phyloP scores from a whole-genome alignment of 169 alveolate genomes.

The Miamiensis avidus region DNA sequence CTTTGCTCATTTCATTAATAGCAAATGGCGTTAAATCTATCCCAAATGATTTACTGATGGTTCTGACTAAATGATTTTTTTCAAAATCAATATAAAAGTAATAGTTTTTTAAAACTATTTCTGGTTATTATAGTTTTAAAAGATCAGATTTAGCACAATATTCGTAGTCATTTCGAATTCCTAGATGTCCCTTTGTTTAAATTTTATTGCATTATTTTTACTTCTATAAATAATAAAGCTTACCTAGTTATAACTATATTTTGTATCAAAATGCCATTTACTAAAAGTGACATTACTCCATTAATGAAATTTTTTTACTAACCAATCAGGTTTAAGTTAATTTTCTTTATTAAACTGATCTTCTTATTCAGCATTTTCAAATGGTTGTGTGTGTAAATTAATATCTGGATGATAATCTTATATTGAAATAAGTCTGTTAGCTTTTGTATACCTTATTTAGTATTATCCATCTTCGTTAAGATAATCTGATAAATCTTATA shows the following conservation, averaged over 20 bases:
- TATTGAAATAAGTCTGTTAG: too few relatives aligned
- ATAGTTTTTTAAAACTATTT: neutral
- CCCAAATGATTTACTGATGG: neutral
- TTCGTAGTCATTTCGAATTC: neutral
- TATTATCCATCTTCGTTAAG: neutral
- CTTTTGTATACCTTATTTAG: too few relatives aligned
- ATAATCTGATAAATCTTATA: neutral
- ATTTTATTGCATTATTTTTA: too few relatives aligned
- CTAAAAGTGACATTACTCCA: neutral
- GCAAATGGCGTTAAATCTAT: conserved; percentile 1
- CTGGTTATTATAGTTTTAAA: neutral
- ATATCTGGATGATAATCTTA: neutral
- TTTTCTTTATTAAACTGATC: neutral
- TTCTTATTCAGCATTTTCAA: neutral
- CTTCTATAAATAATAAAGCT: too few relatives aligned
- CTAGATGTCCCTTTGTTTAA: neutral
- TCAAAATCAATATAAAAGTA: neutral
- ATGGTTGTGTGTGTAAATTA: too few relatives aligned
- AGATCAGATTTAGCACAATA: neutral
- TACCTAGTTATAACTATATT: neutral
- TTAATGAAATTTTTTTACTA: neutral
- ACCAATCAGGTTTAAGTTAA: neutral
- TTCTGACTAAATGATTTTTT: too few relatives aligned
- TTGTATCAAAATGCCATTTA: neutral
- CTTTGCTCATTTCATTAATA: neutral